phyloP scores from a whole-genome alignment of 495 filamentous ascomycete species.

The Hyaloscypha hepaticicola region DNA sequence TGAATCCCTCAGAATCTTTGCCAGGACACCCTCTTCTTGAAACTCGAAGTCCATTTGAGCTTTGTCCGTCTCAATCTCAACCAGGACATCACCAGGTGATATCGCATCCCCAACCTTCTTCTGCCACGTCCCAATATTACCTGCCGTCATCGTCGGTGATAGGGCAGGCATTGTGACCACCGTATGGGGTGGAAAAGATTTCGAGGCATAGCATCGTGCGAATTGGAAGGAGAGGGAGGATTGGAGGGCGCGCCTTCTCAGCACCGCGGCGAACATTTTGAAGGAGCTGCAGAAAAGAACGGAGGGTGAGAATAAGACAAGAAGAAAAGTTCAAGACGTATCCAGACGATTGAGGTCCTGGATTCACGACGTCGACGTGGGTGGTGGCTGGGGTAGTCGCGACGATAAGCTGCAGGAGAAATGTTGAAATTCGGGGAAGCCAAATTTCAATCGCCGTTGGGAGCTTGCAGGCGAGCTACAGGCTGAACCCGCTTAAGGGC shows the following conservation, averaged over 20 bases:
- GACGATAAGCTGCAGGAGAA: constrained; percentile 10
- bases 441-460: constrained; percentile 12
- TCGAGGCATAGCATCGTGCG: constrained; percentile 57
- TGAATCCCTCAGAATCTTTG: constrained; percentile 90
- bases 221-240: constrained; percentile 45
- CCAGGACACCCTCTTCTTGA: constrained; percentile 95
- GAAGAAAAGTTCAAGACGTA: constrained; percentile 25
- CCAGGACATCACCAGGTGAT: constrained; percentile 91
- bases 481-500: constrained; percentile 1
- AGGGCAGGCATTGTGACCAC: constrained; percentile 97
- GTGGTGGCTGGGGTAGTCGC: not conserved
- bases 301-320: constrained; percentile 33
- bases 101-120: constrained; percentile 92
- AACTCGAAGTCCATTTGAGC: constrained; percentile 99
- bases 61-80: constrained; percentile 99
- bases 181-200: constrained; percentile 80
- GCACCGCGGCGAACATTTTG: constrained; percentile 54
- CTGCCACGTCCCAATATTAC: constrained; percentile 97
- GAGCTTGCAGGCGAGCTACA: constrained; percentile 7
- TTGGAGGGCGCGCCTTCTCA: constrained; percentile 54
- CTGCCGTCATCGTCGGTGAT: constrained; percentile 95
- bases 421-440: constrained; percentile 16
- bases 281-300: constrained; percentile 24
- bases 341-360: constrained; percentile 34
- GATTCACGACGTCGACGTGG: constrained; percentile 21